These are phyloP conservation scores for Penicillium argentinense DNA, from an alignment of 495 filamentous ascomycete genomes.

Conservation along the genomic window DNA sequence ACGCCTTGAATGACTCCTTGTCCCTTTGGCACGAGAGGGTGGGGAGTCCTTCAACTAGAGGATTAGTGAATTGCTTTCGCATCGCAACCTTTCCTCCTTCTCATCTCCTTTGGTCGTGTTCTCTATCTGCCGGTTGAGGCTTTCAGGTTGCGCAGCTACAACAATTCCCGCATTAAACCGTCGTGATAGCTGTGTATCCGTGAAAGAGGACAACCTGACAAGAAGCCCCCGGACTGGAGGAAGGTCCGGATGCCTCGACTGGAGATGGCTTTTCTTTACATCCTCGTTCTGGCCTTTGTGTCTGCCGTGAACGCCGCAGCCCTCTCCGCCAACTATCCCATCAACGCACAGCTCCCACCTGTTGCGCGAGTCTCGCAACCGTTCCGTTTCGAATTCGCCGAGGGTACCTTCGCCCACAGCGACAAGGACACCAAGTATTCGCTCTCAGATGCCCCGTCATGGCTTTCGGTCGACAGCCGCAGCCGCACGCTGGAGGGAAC, in stretches of 20 bases:
- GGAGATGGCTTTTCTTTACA: slow-evolving; percentile 32
- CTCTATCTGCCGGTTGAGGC: slow-evolving; percentile 10
- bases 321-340: slow-evolving; percentile 59
- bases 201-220: no score
- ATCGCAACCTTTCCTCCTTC: slow-evolving; percentile 18
- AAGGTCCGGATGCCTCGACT: slow-evolving; percentile 16
- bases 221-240: no score
- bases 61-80: slow-evolving; percentile 22
- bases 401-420: slow-evolving; percentile 62
- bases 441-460: slow-evolving; percentile 60
- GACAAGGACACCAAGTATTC: slow-evolving; percentile 57
- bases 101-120: slow-evolving; percentile 11
- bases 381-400: slow-evolving; percentile 68
- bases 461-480: slow-evolving; percentile 66
- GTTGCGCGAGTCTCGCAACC: slow-evolving; percentile 64
- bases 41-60: slow-evolving; percentile 18
- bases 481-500: slow-evolving; percentile 65
- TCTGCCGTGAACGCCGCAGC: slow-evolving; percentile 38
- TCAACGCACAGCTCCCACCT: slow-evolving; percentile 76
- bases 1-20: slow-evolving; percentile 37
- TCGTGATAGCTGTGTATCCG: slow-evolving; percentile 19
- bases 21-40: slow-evolving; percentile 37
- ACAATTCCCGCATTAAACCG: neutral
- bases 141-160: slow-evolving; percentile 10
- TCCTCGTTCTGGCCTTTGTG: slow-evolving; percentile 33